Conservation (phyloP, 176 grass and related monocot species). For the Dactylis glomerata region DNA sequence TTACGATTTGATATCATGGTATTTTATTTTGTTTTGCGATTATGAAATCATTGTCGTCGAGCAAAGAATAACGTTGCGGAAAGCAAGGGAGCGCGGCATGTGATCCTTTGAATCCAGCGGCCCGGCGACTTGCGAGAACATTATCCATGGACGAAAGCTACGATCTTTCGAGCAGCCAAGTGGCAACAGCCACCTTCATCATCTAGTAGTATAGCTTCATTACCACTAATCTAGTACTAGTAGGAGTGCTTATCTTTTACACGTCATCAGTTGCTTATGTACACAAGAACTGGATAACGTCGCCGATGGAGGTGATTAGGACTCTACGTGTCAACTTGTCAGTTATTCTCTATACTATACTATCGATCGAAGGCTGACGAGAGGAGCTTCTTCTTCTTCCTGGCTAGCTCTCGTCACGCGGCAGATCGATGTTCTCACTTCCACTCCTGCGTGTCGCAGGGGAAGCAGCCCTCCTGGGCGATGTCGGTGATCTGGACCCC, state of each 20-base stretch:
- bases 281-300: not conserved
- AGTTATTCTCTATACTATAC: not conserved
- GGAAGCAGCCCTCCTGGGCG: constrained; percentile 68
- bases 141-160: not conserved
- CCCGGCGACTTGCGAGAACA: not conserved
- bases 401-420: not conserved
- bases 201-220: not conserved
- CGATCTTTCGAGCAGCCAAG: not conserved
- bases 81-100: not conserved
- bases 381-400: not conserved
- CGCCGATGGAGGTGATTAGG: not conserved
- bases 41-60: not conserved
- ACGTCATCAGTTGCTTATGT: not conserved
- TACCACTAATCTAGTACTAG: not conserved
- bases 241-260: not conserved
- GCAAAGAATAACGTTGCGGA: not conserved
- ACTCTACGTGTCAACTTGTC: not conserved
- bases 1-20: no score
- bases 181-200: not conserved
- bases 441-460: constrained; percentile 69
- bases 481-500: constrained; percentile 67
- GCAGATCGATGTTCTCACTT: not conserved
- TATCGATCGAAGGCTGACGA: no score
- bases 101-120: not conserved
- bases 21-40: no score